A percentile compares a stretch with the other conserved stretches of the same genome.
Conservation (phyloP, 805 yeast species). For the Teunomyces barrocoloradensis region DNA sequence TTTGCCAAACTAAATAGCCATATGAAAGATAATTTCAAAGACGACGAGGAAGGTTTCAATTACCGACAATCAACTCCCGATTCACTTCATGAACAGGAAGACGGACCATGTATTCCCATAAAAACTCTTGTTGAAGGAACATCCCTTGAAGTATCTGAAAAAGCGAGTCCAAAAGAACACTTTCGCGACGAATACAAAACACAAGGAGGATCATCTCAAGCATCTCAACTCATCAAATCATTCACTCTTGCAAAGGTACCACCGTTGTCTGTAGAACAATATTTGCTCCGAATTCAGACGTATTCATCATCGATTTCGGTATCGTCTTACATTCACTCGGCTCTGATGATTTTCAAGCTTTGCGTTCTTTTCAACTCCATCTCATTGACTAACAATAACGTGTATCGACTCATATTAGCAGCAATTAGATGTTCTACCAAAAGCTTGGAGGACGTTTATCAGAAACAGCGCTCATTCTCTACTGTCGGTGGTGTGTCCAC, state of each 20-base stretch:
- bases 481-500: conserved; percentile 44
- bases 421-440: conserved; percentile 39
- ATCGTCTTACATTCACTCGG: conserved; percentile 38
- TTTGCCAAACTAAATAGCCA: conserved; percentile 11
- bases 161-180: conserved; percentile 9
- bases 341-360: conserved; percentile 36
- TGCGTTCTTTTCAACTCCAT: conserved; percentile 31
- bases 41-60: background rate
- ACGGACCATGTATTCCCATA: conserved; percentile 18
- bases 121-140: conserved; percentile 18
- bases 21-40: background rate
- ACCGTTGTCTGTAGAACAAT: conserved; percentile 31
- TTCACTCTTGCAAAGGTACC: conserved; percentile 38
- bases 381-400: conserved; percentile 34
- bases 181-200: conserved; percentile 12
- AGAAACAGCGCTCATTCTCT: conserved; percentile 41
- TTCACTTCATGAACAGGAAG: conserved; percentile 11
- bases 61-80: conserved; percentile 15
- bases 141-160: conserved; percentile 6
- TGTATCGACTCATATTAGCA: conserved; percentile 39
- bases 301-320: conserved; percentile 41
- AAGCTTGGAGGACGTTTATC: conserved; percentile 44
- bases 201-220: conserved; percentile 17
- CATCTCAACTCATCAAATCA: conserved; percentile 25
- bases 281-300: conserved; percentile 35